Evolutionary conservation across 768 basidiomycete species (phyloP), one percentile per base, ranked within the genome.

Genomic region (Leccinum rimulosum): DNA sequence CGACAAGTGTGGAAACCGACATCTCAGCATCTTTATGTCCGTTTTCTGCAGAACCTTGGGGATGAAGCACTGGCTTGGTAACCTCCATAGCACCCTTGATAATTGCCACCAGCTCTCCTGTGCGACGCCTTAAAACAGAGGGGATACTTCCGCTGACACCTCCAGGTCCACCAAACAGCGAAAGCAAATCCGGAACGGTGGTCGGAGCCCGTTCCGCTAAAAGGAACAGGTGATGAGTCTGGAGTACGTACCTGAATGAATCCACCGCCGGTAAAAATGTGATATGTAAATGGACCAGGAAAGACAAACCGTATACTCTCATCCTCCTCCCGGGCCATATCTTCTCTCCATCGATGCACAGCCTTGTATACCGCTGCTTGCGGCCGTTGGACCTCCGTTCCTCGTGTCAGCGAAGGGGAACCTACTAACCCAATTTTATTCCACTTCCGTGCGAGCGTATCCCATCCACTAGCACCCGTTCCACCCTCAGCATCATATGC

Each of bases 281-380:
- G 22, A 9, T 2, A 9, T 45, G 12, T 12, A 52, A 49, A 56
- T 19, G 27, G 48, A 31, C 17, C 7, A 45, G 38, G n/a, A 35
- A 55, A 35, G 3, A 74, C 83, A 49, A 69, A 94, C 87, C 88
- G 77, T 9, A 83, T 82, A 67, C 91, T 91, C 73, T 97, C 95
- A 69, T 98, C 95, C 65, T 93, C 90, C 57, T 87, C 84, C 52
- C 92, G 79, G 2, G 92, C 91, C 1, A 86, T 75, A 11, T 70
- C 67, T 71, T 98, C 95, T 59, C 95, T 79, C 95, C 95, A 98
- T 35, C 75, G 77, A 72, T 95, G 92, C 12, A 96, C 77, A 3
- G 79, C 77, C 58, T 78, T 83, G 72, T 90, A 94, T 15, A 94
- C 84, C 36, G 79, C 80, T 30, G 82, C 79, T 61, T 84, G 83